Conservation (phyloP, 139 green algal genomes). For the Haematococcus lacustris region DNA sequence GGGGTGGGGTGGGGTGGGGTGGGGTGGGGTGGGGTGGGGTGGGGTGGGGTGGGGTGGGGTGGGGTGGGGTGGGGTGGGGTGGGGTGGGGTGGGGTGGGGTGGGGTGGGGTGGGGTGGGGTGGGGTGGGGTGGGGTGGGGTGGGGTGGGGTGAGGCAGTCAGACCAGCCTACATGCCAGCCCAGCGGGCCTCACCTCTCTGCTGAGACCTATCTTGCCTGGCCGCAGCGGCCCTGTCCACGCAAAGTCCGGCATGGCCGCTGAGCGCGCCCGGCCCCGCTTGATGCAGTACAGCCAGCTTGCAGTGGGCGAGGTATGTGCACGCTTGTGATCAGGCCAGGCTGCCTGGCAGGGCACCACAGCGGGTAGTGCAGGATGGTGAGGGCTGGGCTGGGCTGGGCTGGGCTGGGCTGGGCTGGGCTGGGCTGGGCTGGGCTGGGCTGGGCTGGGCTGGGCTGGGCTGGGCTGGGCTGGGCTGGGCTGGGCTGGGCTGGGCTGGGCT, state of each 20-base stretch:
- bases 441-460: too few species aligned
- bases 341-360: constrained; percentile 30
- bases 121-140: background rate
- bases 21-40: too few species aligned
- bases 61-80: too few species aligned
- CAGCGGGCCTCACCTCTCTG: constrained; percentile 44
- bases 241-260: constrained; percentile 61
- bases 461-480: too few species aligned
- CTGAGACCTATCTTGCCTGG: constrained; percentile 63
- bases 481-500: background rate
- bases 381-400: background rate
- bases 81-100: too few species aligned
- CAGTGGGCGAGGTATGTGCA: constrained; percentile 47
- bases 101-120: background rate
- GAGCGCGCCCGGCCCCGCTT: constrained; percentile 54
- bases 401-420: too few species aligned
- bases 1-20: too few species aligned
- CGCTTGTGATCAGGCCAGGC: constrained; percentile 76
- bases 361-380: too few species aligned
- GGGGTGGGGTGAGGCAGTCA: background rate
- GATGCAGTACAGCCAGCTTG: constrained; percentile 71
- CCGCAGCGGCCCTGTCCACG: constrained; percentile 81
- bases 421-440: too few species aligned
- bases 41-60: too few species aligned
- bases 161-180: too few species aligned